Conservation (phyloP, 108 stramenopile species). For the Skeletonema marinoi region DNA sequence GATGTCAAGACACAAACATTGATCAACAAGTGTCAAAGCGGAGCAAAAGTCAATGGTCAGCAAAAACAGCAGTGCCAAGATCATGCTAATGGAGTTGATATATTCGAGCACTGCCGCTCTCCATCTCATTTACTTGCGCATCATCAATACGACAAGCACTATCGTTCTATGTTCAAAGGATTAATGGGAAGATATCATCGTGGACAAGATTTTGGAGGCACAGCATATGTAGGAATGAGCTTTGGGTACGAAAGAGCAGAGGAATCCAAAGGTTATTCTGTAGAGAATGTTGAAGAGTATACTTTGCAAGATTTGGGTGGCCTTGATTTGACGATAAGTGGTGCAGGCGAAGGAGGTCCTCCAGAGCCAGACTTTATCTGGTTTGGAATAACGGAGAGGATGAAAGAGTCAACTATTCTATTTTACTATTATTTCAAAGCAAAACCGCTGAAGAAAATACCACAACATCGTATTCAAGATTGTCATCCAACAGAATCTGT, state of each 20-base stretch:
- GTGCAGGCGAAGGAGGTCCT: slow-evolving; percentile 31
- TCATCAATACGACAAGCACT: slow-evolving; percentile 46
- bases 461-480: slow-evolving; percentile 27
- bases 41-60: slow-evolving; percentile 7
- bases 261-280: slow-evolving; percentile 36
- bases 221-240: slow-evolving; percentile 43
- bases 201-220: slow-evolving; percentile 23
- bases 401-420: slow-evolving; percentile 30
- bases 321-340: slow-evolving; percentile 34
- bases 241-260: slow-evolving; percentile 40
- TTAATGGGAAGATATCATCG: slow-evolving; percentile 49
- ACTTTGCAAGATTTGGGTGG: slow-evolving; percentile 46
- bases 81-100: slow-evolving; percentile 26
- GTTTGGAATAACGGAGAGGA: slow-evolving; percentile 51
- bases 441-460: slow-evolving; percentile 23
- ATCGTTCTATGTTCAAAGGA: slow-evolving; percentile 48
- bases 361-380: slow-evolving; percentile 46
- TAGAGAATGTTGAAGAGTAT: slow-evolving; percentile 41
- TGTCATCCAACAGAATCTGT: slow-evolving; percentile 27
- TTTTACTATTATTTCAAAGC: slow-evolving; percentile 33
- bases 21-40: slow-evolving; percentile 21
- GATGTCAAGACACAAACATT: slow-evolving; percentile 30
- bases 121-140: slow-evolving; percentile 23
- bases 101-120: slow-evolving; percentile 41
- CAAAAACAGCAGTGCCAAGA: slow-evolving; percentile 25